A percentile compares a stretch with the other conserved stretches of the same genome.
Conservation (phyloP, 768 basidiomycete species). For the Thelephora ganbajun region DNA sequence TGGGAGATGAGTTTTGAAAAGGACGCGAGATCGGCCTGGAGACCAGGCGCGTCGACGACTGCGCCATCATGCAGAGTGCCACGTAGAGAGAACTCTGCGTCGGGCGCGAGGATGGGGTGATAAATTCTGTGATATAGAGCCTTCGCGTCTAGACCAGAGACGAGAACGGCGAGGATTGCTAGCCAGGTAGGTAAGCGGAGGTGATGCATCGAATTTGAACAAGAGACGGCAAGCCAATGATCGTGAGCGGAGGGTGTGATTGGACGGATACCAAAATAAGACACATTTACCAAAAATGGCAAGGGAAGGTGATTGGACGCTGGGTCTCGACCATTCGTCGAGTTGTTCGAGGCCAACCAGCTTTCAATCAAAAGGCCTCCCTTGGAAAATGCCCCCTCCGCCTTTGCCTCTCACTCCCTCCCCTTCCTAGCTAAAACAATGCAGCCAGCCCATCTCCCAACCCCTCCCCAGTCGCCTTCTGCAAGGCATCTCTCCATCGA, state of each 20-base stretch:
- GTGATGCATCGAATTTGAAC: constrained; percentile 3
- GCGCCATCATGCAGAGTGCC: constrained; percentile 24
- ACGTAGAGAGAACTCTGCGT: constrained; percentile 26
- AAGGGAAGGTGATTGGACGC: background rate
- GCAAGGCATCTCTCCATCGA: constrained; percentile 7
- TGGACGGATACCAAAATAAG: constrained; percentile 1
- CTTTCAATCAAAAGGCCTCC: background rate
- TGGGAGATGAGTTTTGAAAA: constrained; percentile 24
- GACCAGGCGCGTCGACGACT: constrained; percentile 26
- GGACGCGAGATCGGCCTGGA: constrained; percentile 30
- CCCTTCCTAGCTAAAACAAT: constrained; percentile 1
- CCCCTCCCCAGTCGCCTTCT: constrained; percentile 18
- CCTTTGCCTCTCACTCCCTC: constrained; percentile 15
- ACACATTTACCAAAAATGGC: too few relatives aligned
- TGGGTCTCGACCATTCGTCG: background rate
- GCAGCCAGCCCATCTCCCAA: constrained; percentile 13
- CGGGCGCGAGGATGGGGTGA: constrained; percentile 26
- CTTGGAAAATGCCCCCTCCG: constrained; percentile 7
- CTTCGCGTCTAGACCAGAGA: constrained; percentile 10
- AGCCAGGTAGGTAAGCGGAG: constrained; percentile 10
- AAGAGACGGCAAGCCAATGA: background rate
- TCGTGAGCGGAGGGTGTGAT: constrained; percentile 1
- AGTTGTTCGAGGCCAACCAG: background rate
- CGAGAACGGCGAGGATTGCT: constrained; percentile 9
- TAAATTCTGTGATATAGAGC: constrained; percentile 36